Conservation (phyloP, 2,329 filamentous ascomycete species). For the Xylariaceae sp. region DNA sequence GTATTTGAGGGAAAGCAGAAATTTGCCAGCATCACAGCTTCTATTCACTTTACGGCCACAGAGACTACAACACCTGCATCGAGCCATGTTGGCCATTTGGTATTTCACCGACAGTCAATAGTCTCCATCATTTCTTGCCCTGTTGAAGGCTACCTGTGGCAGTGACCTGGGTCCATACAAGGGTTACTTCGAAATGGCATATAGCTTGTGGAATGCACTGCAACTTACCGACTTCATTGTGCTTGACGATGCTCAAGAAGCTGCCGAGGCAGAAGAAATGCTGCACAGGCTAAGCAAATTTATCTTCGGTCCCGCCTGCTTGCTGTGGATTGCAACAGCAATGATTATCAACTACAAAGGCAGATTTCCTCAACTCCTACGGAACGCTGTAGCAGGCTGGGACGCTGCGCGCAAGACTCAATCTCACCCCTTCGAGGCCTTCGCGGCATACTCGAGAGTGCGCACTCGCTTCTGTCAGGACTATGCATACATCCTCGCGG, state of each 20-base stretch:
- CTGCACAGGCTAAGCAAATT: slow-evolving; percentile 9
- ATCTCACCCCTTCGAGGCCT: slow-evolving; percentile 9
- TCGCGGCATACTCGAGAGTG: slow-evolving; percentile 8
- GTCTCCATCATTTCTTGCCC: slow-evolving; percentile 6
- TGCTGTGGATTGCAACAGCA: slow-evolving; percentile 15
- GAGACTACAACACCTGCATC: slow-evolving; percentile 14
- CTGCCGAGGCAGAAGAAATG: not conserved
- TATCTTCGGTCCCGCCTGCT: slow-evolving; percentile 10
- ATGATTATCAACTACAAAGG: slow-evolving; percentile 17
- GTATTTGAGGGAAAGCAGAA: slow-evolving; percentile 11
- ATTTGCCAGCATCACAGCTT: slow-evolving; percentile 6
- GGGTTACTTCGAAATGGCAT: slow-evolving; percentile 18
- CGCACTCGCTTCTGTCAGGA: slow-evolving; percentile 8
- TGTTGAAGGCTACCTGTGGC: slow-evolving; percentile 5
- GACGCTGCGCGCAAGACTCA: slow-evolving; percentile 1
- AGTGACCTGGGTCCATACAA: not conserved
- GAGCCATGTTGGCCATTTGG: slow-evolving; percentile 13
- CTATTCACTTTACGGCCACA: slow-evolving; percentile 10
- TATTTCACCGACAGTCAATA: slow-evolving; percentile 14
- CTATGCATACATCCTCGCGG: slow-evolving; percentile 8
- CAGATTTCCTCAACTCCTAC: slow-evolving; percentile 12
- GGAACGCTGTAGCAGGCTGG: slow-evolving; percentile 13
- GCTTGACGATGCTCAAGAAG: slow-evolving; percentile 7
- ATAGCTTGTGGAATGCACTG: slow-evolving; percentile 14
- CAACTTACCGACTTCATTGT: slow-evolving; percentile 3